A percentile compares a stretch with the other conserved stretches of the same genome.
phyloP scores from a whole-genome alignment of 306 rosid species.

The Trifolium subterraneum region DNA sequence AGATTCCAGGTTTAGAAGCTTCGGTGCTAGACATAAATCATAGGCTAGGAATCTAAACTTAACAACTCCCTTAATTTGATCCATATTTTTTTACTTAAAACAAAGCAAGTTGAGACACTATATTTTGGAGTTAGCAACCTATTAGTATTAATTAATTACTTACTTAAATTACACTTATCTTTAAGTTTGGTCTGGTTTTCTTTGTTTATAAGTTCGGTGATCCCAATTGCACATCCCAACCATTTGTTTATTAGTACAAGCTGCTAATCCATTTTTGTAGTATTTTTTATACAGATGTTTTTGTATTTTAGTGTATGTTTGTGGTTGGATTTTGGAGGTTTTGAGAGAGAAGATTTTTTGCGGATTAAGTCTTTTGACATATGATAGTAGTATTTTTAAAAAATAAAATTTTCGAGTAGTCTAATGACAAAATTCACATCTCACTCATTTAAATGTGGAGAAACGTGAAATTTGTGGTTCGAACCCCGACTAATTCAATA shows the following conservation, averaged over 20 bases:
- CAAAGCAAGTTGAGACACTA: conserved; percentile 19
- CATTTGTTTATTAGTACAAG: background rate
- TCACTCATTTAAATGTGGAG: no score
- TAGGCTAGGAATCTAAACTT: conserved; percentile 32
- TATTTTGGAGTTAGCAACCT: conserved; percentile 34
- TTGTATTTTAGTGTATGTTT: no score
- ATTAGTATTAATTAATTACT: background rate
- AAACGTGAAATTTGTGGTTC: no score
- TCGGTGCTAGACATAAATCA: conserved; percentile 43
- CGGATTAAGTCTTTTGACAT: no score
- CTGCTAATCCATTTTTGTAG: no score
- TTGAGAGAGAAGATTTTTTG: no score
- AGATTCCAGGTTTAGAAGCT: conserved; percentile 69
- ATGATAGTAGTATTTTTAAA: no score
- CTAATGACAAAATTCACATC: no score
- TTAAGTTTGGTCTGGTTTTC: conserved; percentile 26
- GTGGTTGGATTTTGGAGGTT: no score
- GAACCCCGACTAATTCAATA: no score
- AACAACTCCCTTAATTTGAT: conserved; percentile 1
- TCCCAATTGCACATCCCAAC: conserved; percentile 37
- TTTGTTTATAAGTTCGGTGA: conserved; percentile 11
- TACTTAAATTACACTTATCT: background rate
- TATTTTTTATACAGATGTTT: no score
- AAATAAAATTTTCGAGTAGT: no score
- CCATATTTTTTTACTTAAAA: background rate